Evolutionary conservation across 164 flowering plant species (phyloP).

Genomic region (Aristolochia californica): DNA sequence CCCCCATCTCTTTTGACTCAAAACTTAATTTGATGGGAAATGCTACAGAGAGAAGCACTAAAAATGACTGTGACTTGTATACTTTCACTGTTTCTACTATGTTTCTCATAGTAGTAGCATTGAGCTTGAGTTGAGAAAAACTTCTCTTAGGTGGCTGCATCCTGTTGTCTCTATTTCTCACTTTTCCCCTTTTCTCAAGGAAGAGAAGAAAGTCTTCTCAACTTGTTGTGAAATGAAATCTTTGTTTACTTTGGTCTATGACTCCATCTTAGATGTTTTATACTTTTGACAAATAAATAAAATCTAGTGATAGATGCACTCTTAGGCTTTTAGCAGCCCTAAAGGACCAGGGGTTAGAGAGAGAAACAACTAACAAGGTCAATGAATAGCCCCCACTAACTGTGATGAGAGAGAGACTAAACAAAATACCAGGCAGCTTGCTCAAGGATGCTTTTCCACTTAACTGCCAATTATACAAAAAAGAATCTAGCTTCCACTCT

Average conservation of each 20-base stretch:
- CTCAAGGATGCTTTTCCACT: slow-evolving; percentile 19
- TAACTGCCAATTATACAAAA: slow-evolving; percentile 25
- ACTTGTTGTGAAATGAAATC: neutral
- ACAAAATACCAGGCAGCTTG: slow-evolving; percentile 10
- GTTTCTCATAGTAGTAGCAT: too few species aligned
- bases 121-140: too few species aligned
- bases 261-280: neutral
- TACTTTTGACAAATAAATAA: too few species aligned
- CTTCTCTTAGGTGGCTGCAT: too few species aligned
- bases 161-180: too few species aligned
- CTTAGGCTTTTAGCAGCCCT: too few species aligned
- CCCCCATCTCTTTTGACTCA: too few species aligned
- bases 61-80: too few species aligned
- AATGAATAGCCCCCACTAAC: slow-evolving; percentile 23
- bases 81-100: too few species aligned
- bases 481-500: slow-evolving; percentile 25
- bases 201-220: slow-evolving; percentile 11
- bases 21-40: too few species aligned
- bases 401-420: slow-evolving; percentile 7
- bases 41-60: too few species aligned
- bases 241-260: slow-evolving; percentile 5
- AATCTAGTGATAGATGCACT: too few species aligned
- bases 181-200: slow-evolving; percentile 4
- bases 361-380: slow-evolving; percentile 20
- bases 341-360: neutral